These are phyloP conservation scores for Scenedesmus sp. DNA, from an alignment of 163 green algal genomes.

Conservation along the genomic window DNA sequence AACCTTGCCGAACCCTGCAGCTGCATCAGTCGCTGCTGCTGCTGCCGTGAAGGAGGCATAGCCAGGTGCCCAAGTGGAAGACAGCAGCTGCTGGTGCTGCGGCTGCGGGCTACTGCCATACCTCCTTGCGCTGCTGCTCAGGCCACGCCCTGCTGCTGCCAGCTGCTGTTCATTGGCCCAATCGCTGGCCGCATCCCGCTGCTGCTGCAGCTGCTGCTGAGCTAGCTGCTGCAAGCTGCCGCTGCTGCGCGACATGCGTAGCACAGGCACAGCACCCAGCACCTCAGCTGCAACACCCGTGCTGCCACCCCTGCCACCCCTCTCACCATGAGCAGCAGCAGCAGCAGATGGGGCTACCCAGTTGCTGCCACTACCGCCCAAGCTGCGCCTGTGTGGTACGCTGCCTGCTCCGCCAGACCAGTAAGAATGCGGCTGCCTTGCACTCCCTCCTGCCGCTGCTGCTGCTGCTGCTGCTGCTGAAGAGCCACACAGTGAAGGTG, in stretches of 20 bases:
- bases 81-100: not conserved
- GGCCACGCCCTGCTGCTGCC: not conserved
- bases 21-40: not conserved
- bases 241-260: constrained; percentile 21
- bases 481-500: constrained; percentile 16
- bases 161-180: not conserved
- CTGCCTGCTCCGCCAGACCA: not conserved
- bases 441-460: not conserved
- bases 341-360: not conserved
- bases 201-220: constrained; percentile 20
- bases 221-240: constrained; percentile 6
- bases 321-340: not conserved
- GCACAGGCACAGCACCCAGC: not conserved
- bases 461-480: constrained; percentile 9
- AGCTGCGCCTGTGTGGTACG: not conserved
- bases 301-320: not conserved
- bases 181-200: not conserved
- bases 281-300: not conserved
- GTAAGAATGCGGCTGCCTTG: not conserved
- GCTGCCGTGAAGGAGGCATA: not conserved
- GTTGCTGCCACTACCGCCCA: not conserved
- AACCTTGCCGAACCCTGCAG: not conserved
- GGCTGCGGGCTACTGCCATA: not conserved
- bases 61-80: constrained; percentile 7
- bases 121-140: not conserved